Base-by-base conservation (phyloP, 2,329 filamentous ascomycete species). In the Verticillium nubilum region DNA sequence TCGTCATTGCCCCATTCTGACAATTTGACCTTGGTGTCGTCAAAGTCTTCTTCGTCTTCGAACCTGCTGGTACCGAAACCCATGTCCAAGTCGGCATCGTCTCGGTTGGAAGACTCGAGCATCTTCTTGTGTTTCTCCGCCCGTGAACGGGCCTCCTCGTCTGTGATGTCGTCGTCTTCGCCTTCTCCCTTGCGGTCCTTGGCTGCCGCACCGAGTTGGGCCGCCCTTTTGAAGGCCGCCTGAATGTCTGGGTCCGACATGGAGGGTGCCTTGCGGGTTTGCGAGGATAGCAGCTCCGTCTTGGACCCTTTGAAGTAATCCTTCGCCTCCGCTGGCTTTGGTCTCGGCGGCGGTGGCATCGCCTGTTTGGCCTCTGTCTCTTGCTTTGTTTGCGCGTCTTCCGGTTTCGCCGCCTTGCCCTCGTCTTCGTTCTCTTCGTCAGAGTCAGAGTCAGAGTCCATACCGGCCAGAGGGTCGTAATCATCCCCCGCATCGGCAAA, bases 51-150 rank as follows among this genome's bases (percentile, higher is more conserved):
- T 56, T 93, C 92, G 68, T 97, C 95, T 58, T 91, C 92, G 68
- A 91, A 88, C 28, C 94, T 84, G 69, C 89, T 95, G 23, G 87
- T 91, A 33, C 95, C 95, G 69, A 99, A 98, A 61, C 93, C 94
- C 80, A 98, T 85, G 69, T 99, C 95, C 76, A 99, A 83, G 74
- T 99, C 94, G 60, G 94, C 87, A 54, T 92, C 86, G 70, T 98
- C 94, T 54, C 93, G 85, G 65, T 90, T 89, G 59, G 87, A 85
- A 61, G 82, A 82, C 66, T 87, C 80, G 5, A 97, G 79, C 78
- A 97, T 89, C 64, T 85, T 88, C 72, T 86, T 88, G 57, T 88
- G 85, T 7, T 89, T 87, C 56, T 87, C 86, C 63, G 88, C 84
- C 62, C 86, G 84, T 1, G 85, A 85, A 66, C 74, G 77, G 5